These are phyloP conservation scores for Phoma sp. DNA, from an alignment of 2,329 filamentous ascomycete genomes.

Conservation along the genomic window DNA sequence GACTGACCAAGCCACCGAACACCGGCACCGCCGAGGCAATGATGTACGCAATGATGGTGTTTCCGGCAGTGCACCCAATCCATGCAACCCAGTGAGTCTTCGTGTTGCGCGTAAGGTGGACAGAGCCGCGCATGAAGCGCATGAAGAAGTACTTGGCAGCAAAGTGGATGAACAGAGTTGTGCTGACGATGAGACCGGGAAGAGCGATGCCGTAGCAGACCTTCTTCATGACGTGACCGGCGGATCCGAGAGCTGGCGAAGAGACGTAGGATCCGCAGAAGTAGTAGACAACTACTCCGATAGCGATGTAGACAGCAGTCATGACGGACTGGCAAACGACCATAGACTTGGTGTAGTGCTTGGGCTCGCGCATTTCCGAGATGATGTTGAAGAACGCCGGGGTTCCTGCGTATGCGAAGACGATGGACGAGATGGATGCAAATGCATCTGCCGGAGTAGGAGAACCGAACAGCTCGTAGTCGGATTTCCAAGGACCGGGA, in stretches of 20 bases:
- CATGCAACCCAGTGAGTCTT: conserved; percentile 34
- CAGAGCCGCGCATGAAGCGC: conserved; percentile 70
- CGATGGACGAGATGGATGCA: conserved; percentile 29
- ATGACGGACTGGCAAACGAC: conserved; percentile 64
- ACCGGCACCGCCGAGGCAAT: conserved; percentile 37
- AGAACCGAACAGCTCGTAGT: conserved; percentile 26
- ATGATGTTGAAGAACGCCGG: conserved; percentile 72
- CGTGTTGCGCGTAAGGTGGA: conserved; percentile 59
- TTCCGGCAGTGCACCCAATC: conserved; percentile 29
- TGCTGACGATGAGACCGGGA: conserved; percentile 49
- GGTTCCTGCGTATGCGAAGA: conserved; percentile 56
- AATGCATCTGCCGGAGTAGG: conserved; percentile 26
- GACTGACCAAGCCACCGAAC: conserved; percentile 35
- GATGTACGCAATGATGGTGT: conserved; percentile 28
- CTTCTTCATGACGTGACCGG: conserved; percentile 62
- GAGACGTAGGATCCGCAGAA: conserved; percentile 67
- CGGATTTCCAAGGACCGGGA: conserved; percentile 26
- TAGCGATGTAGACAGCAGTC: conserved; percentile 67
- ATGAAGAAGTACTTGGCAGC: conserved; percentile 58
- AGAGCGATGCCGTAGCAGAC: conserved; percentile 71
- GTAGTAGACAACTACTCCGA: conserved; percentile 71
- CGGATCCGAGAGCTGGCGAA: conserved; percentile 70
- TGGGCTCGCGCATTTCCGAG: conserved; percentile 66
- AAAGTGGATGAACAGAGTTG: conserved; percentile 31
- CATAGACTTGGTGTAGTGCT: conserved; percentile 63